Percentiles rank a stretch among this genome's conserved stretches.
Evolutionary conservation across 2,329 filamentous ascomycete species (phyloP).

Genomic region (Metarhizium anisopliae): DNA sequence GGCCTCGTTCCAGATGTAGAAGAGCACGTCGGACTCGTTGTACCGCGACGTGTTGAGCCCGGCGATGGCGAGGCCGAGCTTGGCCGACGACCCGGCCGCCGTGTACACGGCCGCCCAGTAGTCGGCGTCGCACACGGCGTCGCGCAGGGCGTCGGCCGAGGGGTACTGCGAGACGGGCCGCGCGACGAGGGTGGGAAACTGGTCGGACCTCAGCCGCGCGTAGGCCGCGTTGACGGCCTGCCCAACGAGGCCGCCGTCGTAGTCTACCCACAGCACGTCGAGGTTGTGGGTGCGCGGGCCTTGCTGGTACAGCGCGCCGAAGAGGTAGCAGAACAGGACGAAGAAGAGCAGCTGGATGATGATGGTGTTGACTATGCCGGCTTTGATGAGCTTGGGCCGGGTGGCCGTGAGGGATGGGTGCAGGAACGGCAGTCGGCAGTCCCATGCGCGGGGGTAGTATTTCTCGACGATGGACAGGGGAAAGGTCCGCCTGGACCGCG

Average conservation of each 20-base stretch:
- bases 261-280: conserved; percentile 14
- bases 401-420: conserved; percentile 5
- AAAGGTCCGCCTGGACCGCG: background rate
- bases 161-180: conserved; percentile 6
- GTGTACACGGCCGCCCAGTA: conserved; percentile 14
- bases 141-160: conserved; percentile 3
- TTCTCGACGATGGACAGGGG: background rate
- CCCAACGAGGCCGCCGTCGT: conserved; percentile 14
- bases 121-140: conserved; percentile 9
- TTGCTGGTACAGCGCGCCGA: conserved; percentile 14
- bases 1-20: conserved; percentile 14
- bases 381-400: conserved; percentile 10
- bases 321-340: conserved; percentile 14
- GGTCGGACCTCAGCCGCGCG: conserved; percentile 6
- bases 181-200: conserved; percentile 12
- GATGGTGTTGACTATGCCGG: conserved; percentile 10
- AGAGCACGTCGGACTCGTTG: conserved; percentile 9
- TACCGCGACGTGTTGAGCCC: conserved; percentile 6
- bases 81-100: conserved; percentile 5
- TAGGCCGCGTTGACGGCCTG: conserved; percentile 13
- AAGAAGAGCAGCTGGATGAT: conserved; percentile 32
- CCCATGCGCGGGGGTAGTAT: conserved; percentile 10
- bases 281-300: conserved; percentile 10
- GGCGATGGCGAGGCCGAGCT: conserved; percentile 8
- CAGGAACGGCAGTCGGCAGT: conserved; percentile 3